Conservation (phyloP, 495 filamentous ascomycete genomes). For the Podospora conica region DNA sequence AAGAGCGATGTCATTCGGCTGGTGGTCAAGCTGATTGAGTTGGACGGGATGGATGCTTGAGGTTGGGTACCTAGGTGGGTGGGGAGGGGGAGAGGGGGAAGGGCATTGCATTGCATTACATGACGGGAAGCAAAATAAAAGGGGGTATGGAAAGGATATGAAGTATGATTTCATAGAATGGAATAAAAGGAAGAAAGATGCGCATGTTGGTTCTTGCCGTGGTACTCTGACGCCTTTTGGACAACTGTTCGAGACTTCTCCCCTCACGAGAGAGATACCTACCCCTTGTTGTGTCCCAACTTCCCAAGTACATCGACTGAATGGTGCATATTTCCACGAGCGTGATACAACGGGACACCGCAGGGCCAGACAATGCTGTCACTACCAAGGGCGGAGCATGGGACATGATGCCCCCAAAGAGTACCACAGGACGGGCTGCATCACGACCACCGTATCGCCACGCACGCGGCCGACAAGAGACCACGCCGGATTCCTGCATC, state of each 20-base stretch:
- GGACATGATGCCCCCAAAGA: too few species aligned
- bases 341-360: neutral
- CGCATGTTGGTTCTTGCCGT: too few species aligned
- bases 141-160: neutral
- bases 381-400: too few species aligned
- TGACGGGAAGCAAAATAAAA: neutral
- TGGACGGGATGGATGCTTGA: slow-evolving; percentile 73
- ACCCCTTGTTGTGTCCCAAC: too few species aligned
- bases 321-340: neutral
- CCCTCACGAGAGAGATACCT: too few species aligned
- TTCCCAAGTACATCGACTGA: too few species aligned
- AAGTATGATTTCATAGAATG: neutral
- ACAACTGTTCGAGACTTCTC: too few species aligned
- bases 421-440: neutral
- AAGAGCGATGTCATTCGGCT: slow-evolving; percentile 65
- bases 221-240: too few species aligned
- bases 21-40: slow-evolving; percentile 73
- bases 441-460: neutral
- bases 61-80: neutral
- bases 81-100: too few species aligned
- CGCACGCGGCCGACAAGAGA: neutral
- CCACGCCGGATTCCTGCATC: neutral
- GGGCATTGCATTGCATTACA: neutral
- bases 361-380: neutral
- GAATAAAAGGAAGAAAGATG: neutral